phyloP scores from a whole-genome alignment of 495 filamentous ascomycete genomes.

The Clavariopsis aquatica region DNA sequence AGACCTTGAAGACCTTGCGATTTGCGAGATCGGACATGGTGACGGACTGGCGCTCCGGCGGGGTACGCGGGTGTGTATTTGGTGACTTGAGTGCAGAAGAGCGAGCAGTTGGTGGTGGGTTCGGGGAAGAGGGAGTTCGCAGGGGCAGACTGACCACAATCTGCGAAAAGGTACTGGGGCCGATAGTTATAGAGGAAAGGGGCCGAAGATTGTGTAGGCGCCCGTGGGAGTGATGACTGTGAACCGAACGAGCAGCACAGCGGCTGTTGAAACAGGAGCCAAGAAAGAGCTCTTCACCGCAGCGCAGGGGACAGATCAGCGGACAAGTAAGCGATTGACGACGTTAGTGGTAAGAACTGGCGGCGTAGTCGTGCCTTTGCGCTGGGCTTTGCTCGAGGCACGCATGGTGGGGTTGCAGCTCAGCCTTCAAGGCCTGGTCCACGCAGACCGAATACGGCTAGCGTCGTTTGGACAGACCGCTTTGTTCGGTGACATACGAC shows the following conservation, averaged over 20 bases:
- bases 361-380: not conserved
- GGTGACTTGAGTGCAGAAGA: not conserved
- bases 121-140: not conserved
- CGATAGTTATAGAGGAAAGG: not conserved
- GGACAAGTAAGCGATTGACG: slow-evolving; percentile 2
- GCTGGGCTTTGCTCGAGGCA: not conserved
- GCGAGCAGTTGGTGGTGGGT: not conserved
- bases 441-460: not conserved
- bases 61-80: not conserved
- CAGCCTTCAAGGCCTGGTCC: not conserved
- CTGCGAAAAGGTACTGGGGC: not conserved
- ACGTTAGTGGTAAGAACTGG: slow-evolving; percentile 1
- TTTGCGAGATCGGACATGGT: slow-evolving; percentile 76
- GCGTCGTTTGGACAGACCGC: not conserved
- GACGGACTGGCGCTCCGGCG: not conserved
- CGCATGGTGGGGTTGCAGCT: not conserved
- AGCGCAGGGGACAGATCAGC: not conserved
- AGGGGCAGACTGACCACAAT: not conserved
- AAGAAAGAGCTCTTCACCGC: not conserved
- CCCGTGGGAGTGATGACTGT: slow-evolving; percentile 12
- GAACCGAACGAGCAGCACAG: slow-evolving; percentile 1
- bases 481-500: not conserved
- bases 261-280: slow-evolving; percentile 4
- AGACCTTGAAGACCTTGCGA: slow-evolving; percentile 98
- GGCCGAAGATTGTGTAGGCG: slow-evolving; percentile 21